These are phyloP conservation scores for Trichomonascus vanleenenianus DNA, from an alignment of 805 yeast species.

Conservation along the genomic window DNA sequence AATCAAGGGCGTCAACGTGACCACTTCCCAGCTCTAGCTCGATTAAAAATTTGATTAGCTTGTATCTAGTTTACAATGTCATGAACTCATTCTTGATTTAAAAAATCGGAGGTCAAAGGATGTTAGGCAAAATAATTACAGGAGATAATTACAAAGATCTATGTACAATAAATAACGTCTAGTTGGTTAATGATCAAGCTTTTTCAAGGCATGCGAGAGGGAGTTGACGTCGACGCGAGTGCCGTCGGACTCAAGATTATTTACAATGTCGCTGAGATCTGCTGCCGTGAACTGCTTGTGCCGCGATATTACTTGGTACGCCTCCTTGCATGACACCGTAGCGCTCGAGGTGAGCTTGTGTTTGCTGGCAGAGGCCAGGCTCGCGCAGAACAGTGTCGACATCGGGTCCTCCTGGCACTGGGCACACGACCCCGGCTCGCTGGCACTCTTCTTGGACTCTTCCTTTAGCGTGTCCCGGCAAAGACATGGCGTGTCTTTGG, in stretches of 20 bases:
- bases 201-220: constrained; percentile 62
- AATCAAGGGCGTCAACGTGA: constrained; percentile 44
- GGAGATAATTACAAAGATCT: background rate
- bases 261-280: constrained; percentile 57
- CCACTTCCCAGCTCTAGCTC: constrained; percentile 4
- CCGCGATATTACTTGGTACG: constrained; percentile 63
- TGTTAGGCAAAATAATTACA: background rate
- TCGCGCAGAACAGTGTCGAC: constrained; percentile 81
- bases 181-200: constrained; percentile 45
- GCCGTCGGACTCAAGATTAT: constrained; percentile 58
- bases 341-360: constrained; percentile 27
- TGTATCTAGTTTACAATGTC: too few relatives aligned
- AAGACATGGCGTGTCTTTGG: constrained; percentile 85
- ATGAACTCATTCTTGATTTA: too few relatives aligned
- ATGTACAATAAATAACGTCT: too few relatives aligned
- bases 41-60: too few relatives aligned
- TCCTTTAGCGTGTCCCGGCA: constrained; percentile 64
- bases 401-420: constrained; percentile 83
- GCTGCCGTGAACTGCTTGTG: constrained; percentile 58
- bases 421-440: constrained; percentile 64
- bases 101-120: too few relatives aligned
- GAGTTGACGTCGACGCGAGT: constrained; percentile 73
- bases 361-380: constrained; percentile 6
- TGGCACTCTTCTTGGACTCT: background rate
- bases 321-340: constrained; percentile 71